phyloP scores from a whole-genome alignment of 805 yeast genomes.

The Teunomyces panamensis region DNA sequence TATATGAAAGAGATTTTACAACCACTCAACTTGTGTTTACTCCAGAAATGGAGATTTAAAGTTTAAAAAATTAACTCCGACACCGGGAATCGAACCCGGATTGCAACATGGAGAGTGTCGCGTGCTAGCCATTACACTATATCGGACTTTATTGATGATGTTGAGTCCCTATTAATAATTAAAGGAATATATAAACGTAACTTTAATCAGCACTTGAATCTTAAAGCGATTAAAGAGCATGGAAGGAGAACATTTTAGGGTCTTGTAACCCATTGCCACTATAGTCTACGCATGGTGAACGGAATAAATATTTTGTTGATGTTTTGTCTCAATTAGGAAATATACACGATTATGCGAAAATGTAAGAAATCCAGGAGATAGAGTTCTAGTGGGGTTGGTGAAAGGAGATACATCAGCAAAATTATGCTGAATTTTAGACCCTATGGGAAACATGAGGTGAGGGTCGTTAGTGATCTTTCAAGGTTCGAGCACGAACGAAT shows the following conservation, averaged over 20 bases:
- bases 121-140: slow-evolving; percentile 29
- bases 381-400: not conserved
- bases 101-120: slow-evolving; percentile 23
- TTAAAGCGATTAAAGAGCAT: too few relatives aligned
- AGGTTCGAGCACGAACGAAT: slow-evolving; percentile 29
- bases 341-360: not conserved
- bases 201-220: too few relatives aligned
- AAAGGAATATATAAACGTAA: too few relatives aligned
- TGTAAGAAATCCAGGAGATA: not conserved
- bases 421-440: slow-evolving; percentile 5
- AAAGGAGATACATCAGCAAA: not conserved
- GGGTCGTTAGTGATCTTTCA: slow-evolving; percentile 31
- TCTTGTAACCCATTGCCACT: too few relatives aligned
- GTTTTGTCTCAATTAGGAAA: slow-evolving; percentile 3
- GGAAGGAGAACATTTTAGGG: too few relatives aligned
- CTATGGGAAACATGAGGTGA: slow-evolving; percentile 12
- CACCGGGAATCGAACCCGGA: slow-evolving; percentile 21
- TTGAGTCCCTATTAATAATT: too few relatives aligned
- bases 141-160: slow-evolving; percentile 13
- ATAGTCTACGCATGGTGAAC: too few relatives aligned
- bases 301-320: not conserved
- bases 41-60: too few relatives aligned
- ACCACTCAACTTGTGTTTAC: too few relatives aligned
- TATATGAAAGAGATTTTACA: too few relatives aligned
- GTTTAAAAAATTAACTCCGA: slow-evolving; percentile 11